A percentile compares a stretch with the other conserved stretches of the same genome.
These are phyloP conservation scores for Geotrichum australiense DNA, from an alignment of 1,139 yeast genomes.

Conservation along the genomic window DNA sequence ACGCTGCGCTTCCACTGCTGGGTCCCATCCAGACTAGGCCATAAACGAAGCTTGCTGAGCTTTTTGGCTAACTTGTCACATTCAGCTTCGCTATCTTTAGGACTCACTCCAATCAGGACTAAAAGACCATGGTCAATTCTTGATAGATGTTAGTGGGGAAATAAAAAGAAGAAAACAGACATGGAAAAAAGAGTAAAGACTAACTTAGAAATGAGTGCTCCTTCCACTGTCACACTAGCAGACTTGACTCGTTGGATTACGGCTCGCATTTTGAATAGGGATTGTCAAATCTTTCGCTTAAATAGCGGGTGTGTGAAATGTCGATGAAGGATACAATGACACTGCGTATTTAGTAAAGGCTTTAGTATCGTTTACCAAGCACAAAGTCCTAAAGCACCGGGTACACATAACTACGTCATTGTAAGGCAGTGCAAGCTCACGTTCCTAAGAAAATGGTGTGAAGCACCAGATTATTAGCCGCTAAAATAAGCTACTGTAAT, in stretches of 20 bases:
- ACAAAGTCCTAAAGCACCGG: no score
- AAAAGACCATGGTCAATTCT: slow-evolving; percentile 69
- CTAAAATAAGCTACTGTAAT: no score
- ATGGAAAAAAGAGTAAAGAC: not conserved
- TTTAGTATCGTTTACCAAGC: no score
- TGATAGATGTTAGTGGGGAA: slow-evolving; percentile 21
- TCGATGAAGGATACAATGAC: no score
- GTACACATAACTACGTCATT: no score
- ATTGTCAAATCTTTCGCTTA: no score
- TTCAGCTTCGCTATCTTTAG: slow-evolving; percentile 68
- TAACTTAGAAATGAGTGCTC: slow-evolving; percentile 49
- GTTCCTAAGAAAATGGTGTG: no score
- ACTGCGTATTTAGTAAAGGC: no score
- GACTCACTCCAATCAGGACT: slow-evolving; percentile 77
- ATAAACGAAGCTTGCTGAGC: slow-evolving; percentile 55
- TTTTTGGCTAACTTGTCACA: slow-evolving; percentile 63
- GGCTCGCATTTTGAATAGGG: slow-evolving; percentile 67
- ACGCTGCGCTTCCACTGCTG: slow-evolving; percentile 56
- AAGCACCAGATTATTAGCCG: no score
- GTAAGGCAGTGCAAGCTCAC: no score
- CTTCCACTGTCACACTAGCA: slow-evolving; percentile 82
- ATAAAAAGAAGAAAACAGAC: not conserved
- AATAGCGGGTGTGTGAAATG: no score
- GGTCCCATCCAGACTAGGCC: slow-evolving; percentile 55
- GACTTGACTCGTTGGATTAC: slow-evolving; percentile 81